Conservation (phyloP, 495 filamentous ascomycete genomes). For the Aspergillus haitiensis region DNA sequence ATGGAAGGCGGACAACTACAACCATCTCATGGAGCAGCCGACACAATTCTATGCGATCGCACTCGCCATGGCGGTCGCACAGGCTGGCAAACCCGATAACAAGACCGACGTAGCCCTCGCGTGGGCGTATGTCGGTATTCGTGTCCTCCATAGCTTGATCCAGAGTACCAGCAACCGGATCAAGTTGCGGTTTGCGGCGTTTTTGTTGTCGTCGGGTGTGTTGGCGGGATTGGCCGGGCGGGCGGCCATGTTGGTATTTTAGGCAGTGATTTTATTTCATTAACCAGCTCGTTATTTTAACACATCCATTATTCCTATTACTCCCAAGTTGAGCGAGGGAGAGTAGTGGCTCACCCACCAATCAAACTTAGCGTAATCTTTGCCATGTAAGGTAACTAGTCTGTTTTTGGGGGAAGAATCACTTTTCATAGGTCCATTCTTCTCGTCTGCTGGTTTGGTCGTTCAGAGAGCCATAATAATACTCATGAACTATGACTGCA, state of each 20-base stretch:
- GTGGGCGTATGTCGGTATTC: slow-evolving; percentile 26
- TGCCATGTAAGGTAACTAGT: too few species aligned
- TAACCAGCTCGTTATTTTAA: too few species aligned
- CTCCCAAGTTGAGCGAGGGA: too few species aligned
- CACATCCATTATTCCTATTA: too few species aligned
- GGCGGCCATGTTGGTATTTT: slow-evolving; percentile 22
- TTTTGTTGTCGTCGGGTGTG: slow-evolving; percentile 21
- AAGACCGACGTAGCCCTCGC: slow-evolving; percentile 21
- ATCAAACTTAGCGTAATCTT: too few species aligned
- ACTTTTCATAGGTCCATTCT: too few species aligned
- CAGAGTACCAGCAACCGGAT: slow-evolving; percentile 23
- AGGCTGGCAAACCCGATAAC: slow-evolving; percentile 9
- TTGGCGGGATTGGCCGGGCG: slow-evolving; percentile 23
- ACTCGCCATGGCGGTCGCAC: slow-evolving; percentile 23
- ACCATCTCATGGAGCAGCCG: slow-evolving; percentile 32
- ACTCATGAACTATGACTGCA: too few species aligned
- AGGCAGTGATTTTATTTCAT: too few species aligned
- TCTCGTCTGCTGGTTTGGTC: too few species aligned
- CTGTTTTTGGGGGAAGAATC: too few species aligned
- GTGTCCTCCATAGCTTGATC: slow-evolving; percentile 28
- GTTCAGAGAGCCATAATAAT: too few species aligned
- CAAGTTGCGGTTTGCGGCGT: slow-evolving; percentile 18
- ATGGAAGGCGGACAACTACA: slow-evolving; percentile 34
- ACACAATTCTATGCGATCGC: slow-evolving; percentile 34
- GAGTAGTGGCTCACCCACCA: too few species aligned